These are phyloP conservation scores for Blastosporella zonata DNA, from an alignment of 1,284 basidiomycete genomes.

Conservation along the genomic window DNA sequence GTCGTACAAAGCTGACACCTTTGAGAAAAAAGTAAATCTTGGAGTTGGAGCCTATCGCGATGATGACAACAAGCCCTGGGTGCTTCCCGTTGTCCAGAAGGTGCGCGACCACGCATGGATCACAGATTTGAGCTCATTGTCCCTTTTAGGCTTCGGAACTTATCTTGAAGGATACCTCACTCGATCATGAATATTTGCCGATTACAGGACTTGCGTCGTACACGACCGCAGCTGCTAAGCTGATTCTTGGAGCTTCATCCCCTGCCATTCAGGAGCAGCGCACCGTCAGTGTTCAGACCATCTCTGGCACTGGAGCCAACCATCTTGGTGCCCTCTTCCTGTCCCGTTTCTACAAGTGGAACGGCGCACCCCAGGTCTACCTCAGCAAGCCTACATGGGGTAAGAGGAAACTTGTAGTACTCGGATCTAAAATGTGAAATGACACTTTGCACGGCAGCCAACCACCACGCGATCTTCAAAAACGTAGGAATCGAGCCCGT, in stretches of 20 bases:
- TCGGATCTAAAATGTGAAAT: neutral
- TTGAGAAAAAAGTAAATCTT: slow-evolving; percentile 86
- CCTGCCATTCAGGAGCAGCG: slow-evolving; percentile 71
- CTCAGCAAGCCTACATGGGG: slow-evolving; percentile 94
- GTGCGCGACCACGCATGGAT: slow-evolving; percentile 34
- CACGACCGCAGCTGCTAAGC: slow-evolving; percentile 73
- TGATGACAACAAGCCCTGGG: slow-evolving; percentile 82
- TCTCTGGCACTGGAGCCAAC: slow-evolving; percentile 95
- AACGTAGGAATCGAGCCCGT: slow-evolving; percentile 80
- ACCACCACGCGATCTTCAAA: slow-evolving; percentile 88
- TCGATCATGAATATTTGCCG: slow-evolving; percentile 94
- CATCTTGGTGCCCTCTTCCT: slow-evolving; percentile 91
- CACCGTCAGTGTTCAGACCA: slow-evolving; percentile 81
- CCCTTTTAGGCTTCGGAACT: slow-evolving; percentile 65
- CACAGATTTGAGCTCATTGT: neutral
- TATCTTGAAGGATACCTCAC: slow-evolving; percentile 65
- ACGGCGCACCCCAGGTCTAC: slow-evolving; percentile 67
- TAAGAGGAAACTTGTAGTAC: slow-evolving; percentile 35
- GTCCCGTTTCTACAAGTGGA: slow-evolving; percentile 78
- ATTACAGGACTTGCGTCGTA: slow-evolving; percentile 88
- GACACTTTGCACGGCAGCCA: slow-evolving; percentile 49
- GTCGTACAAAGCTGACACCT: slow-evolving; percentile 82
- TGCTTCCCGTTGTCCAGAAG: slow-evolving; percentile 90
- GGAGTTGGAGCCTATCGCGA: slow-evolving; percentile 91
- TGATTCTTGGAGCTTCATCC: slow-evolving; percentile 79